Base-by-base conservation (phyloP, 1,284 basidiomycete species). In the Boletellus deceptivus region DNA sequence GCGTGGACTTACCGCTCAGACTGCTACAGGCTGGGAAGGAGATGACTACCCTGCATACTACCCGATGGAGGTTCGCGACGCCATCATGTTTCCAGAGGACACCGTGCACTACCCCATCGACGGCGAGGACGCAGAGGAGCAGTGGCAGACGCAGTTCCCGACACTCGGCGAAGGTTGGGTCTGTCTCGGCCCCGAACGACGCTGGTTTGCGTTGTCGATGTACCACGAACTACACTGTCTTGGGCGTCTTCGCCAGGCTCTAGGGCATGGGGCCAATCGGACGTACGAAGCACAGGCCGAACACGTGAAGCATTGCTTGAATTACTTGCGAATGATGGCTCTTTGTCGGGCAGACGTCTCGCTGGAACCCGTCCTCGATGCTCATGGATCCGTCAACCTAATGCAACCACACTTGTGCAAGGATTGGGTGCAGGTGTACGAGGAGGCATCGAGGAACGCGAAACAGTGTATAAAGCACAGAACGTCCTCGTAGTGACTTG, bases 351-450 rank as follows among this genome's bases (percentile, higher is more conserved):
- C 73, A 7, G 70, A 72, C 45, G 57, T 62, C 14, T 65, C 63
- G 4, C 54, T 73, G 14, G 73, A 74, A 36, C 56, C 59, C 0
- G 64, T 65, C 17, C 33, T 64, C 24, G 43, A 60, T 49, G 58
- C 67, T n/a, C 71, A 75, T 57, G 73, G 77, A 47, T 66, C 53
- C 14, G 60, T 66, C 67, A 43, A 62, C 59, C 43, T 67, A 71
- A 46, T 60, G 71, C 53, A 61, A 59, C 72, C 71, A 16, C 77
- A 77, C 55, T 59, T 73, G 31, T 80, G 79, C 53, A 64, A 67
- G 43, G 75, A 80, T 58, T 80, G 77, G 79, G 62, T 61, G 34
- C 63, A 68, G 46, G 67, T 75, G n/a, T 78, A 75, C 54, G 50
- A 63, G 10, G 62, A 65, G 27, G 55, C 62, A 2, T 55, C 58